These are phyloP conservation scores for Plasmodium knowlesi DNA, from an alignment of 169 alveolate genomes.

Conservation along the genomic window DNA sequence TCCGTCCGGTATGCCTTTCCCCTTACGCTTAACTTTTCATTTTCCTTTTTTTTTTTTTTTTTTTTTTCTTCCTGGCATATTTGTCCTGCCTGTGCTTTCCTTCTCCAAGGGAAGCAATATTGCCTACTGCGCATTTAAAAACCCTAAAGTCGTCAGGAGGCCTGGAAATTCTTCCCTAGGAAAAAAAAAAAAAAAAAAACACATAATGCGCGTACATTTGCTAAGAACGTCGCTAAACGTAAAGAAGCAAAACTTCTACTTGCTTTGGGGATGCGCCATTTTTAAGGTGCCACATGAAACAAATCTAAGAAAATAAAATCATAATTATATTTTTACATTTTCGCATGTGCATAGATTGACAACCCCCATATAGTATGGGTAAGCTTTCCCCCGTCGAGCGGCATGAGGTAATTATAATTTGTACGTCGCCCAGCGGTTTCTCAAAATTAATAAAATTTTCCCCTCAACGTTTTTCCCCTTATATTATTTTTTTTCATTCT, in stretches of 20 bases:
- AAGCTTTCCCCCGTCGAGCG: neutral
- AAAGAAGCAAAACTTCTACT: neutral
- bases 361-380: neutral
- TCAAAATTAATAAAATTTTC: neutral
- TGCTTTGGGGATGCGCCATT: neutral
- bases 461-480: neutral
- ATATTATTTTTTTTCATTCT: neutral
- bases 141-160: neutral
- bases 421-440: neutral
- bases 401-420: neutral
- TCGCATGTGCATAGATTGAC: neutral
- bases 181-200: neutral
- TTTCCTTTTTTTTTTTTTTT: neutral
- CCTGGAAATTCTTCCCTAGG: neutral
- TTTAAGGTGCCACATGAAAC: neutral
- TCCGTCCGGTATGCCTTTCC: neutral
- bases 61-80: neutral
- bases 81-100: neutral
- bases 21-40: neutral
- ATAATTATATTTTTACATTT: neutral
- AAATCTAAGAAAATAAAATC: too few species aligned
- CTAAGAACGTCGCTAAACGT: neutral
- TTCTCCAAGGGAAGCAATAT: neutral
- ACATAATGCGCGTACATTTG: neutral
- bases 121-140: neutral